A percentile compares a stretch with the other conserved stretches of the same genome.
These are phyloP conservation scores for Lotmaria passim DNA, from an alignment of 208 protist species.

Conservation along the genomic window DNA sequence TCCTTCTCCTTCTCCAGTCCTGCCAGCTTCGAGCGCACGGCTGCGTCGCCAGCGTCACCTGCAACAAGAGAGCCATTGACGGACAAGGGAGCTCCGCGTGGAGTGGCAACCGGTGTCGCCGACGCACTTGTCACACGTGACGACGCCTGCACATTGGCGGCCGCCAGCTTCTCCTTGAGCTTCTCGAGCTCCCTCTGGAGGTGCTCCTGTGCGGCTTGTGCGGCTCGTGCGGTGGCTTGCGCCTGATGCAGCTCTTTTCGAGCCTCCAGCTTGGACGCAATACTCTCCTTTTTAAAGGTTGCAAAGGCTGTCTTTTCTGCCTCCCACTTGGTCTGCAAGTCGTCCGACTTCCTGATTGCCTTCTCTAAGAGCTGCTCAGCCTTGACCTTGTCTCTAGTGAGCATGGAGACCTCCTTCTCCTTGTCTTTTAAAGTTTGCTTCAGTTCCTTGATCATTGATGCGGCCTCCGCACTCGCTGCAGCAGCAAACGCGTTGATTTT, in stretches of 20 bases:
- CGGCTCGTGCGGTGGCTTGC: slow-evolving; percentile 2
- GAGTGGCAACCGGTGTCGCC: slow-evolving; percentile 11
- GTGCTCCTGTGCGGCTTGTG: slow-evolving; percentile 21
- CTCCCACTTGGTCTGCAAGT: slow-evolving; percentile 20
- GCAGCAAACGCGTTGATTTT: neutral
- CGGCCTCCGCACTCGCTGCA: neutral
- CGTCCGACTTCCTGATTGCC: slow-evolving; percentile 8
- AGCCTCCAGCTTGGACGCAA: slow-evolving; percentile 2
- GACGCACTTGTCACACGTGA: slow-evolving; percentile 6
- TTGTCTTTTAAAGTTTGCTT: slow-evolving; percentile 18
- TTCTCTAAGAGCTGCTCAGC: slow-evolving; percentile 11
- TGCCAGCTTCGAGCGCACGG: slow-evolving; percentile 12
- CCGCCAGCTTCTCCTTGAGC: slow-evolving; percentile 25
- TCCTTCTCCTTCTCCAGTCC: slow-evolving; percentile 14
- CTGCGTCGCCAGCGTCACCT: neutral
- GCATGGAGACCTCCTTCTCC: slow-evolving; percentile 14
- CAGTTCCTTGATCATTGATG: slow-evolving; percentile 10
- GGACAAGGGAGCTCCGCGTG: neutral
- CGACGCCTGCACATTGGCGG: neutral
- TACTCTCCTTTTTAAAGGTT: slow-evolving; percentile 4
- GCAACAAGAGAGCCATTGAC: neutral
- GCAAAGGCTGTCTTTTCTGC: slow-evolving; percentile 23
- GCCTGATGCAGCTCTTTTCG: slow-evolving; percentile 27
- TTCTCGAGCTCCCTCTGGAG: slow-evolving; percentile 28
- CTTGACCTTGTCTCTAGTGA: slow-evolving; percentile 5